Evolutionary conservation across 1,139 yeast genomes (phyloP).

Genomic region (Keqinozyma sinolaborantium): DNA sequence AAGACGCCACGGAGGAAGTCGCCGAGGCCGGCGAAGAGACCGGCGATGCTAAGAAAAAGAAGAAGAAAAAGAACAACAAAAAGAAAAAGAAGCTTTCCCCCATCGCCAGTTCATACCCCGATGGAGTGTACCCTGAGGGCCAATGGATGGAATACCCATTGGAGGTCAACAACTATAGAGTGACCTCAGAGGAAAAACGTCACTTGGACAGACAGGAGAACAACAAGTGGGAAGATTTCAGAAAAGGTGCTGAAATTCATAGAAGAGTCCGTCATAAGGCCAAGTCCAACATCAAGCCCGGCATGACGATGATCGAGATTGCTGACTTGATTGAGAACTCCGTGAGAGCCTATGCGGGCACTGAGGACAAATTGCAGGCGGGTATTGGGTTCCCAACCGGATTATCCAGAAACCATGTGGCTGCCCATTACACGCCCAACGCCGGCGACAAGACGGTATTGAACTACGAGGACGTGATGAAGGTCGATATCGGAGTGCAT

Average conservation of each 20-base stretch:
- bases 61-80: slow-evolving; percentile 47
- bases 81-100: slow-evolving; percentile 48
- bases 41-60: slow-evolving; percentile 23
- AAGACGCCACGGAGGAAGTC: slow-evolving; percentile 4
- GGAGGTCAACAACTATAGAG: slow-evolving; percentile 71
- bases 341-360: slow-evolving; percentile 68
- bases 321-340: slow-evolving; percentile 88
- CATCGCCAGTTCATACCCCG: slow-evolving; percentile 66
- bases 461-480: slow-evolving; percentile 87
- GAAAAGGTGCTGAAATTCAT: slow-evolving; percentile 96
- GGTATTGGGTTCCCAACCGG: slow-evolving; percentile 99
- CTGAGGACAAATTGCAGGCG: slow-evolving; percentile 61
- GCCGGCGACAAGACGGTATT: slow-evolving; percentile 85
- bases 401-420: slow-evolving; percentile 85
- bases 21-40: slow-evolving; percentile 10
- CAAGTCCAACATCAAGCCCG: slow-evolving; percentile 73
- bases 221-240: slow-evolving; percentile 76
- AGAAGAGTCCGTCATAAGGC: slow-evolving; percentile 86
- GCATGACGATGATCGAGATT: slow-evolving; percentile 87
- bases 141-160: slow-evolving; percentile 74
- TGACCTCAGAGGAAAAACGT: slow-evolving; percentile 84
- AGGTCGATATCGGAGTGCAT: slow-evolving; percentile 96
- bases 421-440: slow-evolving; percentile 98
- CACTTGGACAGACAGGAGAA: slow-evolving; percentile 68
- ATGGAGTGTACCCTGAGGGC: slow-evolving; percentile 81